Percentiles rank a stretch among this genome's conserved stretches.
Evolutionary conservation across 805 yeast species (phyloP).

Genomic region (Kazachstania psychrophila): DNA sequence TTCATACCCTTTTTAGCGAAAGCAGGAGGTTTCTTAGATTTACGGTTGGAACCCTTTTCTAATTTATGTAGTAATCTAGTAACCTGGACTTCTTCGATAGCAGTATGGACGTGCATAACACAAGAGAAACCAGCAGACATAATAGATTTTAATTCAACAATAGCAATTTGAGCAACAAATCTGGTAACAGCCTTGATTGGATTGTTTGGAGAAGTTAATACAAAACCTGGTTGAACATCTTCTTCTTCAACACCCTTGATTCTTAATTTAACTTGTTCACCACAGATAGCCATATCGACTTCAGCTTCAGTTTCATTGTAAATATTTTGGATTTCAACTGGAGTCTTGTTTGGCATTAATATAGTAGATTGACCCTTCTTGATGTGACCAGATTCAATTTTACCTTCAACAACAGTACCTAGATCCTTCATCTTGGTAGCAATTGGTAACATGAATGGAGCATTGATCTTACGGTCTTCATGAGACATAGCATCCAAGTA

Average conservation of each 20-base stretch:
- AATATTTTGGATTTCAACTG: conserved; percentile 78
- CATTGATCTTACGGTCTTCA: conserved; percentile 77
- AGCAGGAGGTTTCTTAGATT: conserved; percentile 93
- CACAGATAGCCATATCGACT: conserved; percentile 81
- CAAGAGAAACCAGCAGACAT: conserved; percentile 93
- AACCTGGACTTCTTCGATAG: conserved; percentile 88
- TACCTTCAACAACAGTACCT: conserved; percentile 97
- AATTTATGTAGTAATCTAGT: conserved; percentile 79
- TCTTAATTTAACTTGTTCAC: conserved; percentile 94
- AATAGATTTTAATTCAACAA: conserved; percentile 91
- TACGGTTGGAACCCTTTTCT: conserved; percentile 94
- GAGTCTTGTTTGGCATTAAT: conserved; percentile 84
- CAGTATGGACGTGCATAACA: conserved; percentile 98
- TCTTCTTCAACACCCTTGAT: conserved; percentile 96
- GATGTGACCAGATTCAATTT: conserved; percentile 90
- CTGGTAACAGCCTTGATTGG: conserved; percentile 87
- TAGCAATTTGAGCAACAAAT: conserved; percentile 93
- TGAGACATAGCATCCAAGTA: conserved; percentile 76
- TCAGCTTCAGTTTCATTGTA: conserved; percentile 95
- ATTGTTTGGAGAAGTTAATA: conserved; percentile 70
- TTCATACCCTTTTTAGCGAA: conserved; percentile 99
- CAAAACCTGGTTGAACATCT: conserved; percentile 86
- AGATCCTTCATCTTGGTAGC: conserved; percentile 91
- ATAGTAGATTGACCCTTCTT: conserved; percentile 67
- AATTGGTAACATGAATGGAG: conserved; percentile 95